A percentile compares a stretch with the other conserved stretches of the same genome.
Evolutionary conservation across 164 flowering plant species (phyloP).

Genomic region (Euptelea pleiosperma): DNA sequence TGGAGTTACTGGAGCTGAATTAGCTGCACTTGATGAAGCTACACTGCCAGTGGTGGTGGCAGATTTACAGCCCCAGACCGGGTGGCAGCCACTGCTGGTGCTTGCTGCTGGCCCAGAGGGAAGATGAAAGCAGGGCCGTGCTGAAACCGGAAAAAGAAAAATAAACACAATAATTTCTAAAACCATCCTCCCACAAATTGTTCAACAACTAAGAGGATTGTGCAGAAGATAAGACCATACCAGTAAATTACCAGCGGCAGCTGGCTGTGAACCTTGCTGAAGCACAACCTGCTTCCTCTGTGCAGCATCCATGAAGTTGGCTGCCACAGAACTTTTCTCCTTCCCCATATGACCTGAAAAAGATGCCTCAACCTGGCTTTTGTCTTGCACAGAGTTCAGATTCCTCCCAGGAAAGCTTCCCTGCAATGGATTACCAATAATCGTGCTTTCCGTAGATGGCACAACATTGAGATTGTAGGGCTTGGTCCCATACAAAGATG

Average conservation of each 20-base stretch:
- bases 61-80: constrained; percentile 49
- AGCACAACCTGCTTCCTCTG: constrained; percentile 72
- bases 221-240: constrained; percentile 30
- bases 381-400: constrained; percentile 48
- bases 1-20: constrained; percentile 30
- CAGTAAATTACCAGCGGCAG: constrained; percentile 62
- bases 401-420: constrained; percentile 42
- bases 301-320: constrained; percentile 38
- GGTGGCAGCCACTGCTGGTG: constrained; percentile 35
- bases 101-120: constrained; percentile 81
- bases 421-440: constrained; percentile 32
- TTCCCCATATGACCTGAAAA: constrained; percentile 28
- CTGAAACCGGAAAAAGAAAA: constrained; percentile 32
- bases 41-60: constrained; percentile 24
- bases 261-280: constrained; percentile 65
- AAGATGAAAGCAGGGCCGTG: constrained; percentile 82
- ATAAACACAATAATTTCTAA: background rate
- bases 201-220: background rate
- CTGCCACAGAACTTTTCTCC: constrained; percentile 47
- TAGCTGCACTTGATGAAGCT: constrained; percentile 31
- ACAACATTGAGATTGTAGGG: constrained; percentile 60
- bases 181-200: background rate
- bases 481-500: constrained; percentile 69
- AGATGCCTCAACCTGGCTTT: constrained; percentile 31
- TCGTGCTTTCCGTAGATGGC: constrained; percentile 48